A percentile compares a stretch with the other conserved stretches of the same genome.
Evolutionary conservation across 2,329 filamentous ascomycete genomes (phyloP).

Genomic region (Diaporthe helianthi): DNA sequence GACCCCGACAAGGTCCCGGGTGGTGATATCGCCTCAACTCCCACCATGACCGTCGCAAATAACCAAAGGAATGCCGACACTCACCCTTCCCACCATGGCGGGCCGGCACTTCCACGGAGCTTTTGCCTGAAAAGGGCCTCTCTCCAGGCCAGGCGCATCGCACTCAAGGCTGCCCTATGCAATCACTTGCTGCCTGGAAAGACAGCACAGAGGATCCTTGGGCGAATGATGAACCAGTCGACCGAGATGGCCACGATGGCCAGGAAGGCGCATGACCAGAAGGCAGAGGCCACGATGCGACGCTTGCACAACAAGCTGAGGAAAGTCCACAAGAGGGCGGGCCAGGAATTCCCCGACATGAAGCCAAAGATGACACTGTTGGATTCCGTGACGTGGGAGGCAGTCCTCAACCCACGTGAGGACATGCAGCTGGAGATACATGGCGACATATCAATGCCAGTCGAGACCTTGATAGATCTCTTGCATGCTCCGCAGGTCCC

Average conservation of each 20-base stretch:
- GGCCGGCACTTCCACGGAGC: not conserved
- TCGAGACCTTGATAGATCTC: conserved; percentile 1
- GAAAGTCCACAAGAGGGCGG: conserved; percentile 1
- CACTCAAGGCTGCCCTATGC: not conserved
- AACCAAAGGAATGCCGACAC: too few relatives aligned
- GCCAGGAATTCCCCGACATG: not conserved
- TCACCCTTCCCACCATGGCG: not conserved
- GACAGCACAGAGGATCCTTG: not conserved
- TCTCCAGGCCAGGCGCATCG: not conserved
- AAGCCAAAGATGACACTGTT: conserved; percentile 7
- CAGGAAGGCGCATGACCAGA: not conserved
- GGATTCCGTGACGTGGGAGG: conserved; percentile 13
- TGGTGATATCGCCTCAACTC: not conserved
- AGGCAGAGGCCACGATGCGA: not conserved
- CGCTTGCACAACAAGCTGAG: conserved; percentile 4
- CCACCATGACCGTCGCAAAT: not conserved
- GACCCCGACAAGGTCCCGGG: not conserved
- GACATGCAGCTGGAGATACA: conserved; percentile 4
- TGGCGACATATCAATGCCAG: not conserved
- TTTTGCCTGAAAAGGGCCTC: not conserved
- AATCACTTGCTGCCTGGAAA: not conserved
- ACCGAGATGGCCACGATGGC: not conserved
- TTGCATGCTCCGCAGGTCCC: not conserved
- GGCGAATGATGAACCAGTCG: not conserved
- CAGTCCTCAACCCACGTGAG: not conserved